Evolutionary conservation across 768 basidiomycete genomes (phyloP).

Genomic region (Kwoniella dejecticola): DNA sequence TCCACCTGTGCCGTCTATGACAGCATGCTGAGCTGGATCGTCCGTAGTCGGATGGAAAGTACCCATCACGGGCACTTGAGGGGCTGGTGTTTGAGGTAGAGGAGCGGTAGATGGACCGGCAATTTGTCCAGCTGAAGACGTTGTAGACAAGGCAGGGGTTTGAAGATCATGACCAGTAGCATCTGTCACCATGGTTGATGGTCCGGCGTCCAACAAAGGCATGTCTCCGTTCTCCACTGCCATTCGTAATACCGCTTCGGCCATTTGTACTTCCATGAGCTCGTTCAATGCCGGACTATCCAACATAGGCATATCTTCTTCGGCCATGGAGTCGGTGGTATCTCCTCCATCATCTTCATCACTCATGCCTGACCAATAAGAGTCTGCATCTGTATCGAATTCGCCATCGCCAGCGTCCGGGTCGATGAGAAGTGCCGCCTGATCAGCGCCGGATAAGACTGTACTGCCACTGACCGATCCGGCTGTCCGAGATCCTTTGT

Average conservation of each 20-base stretch:
- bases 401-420: constrained; percentile 40
- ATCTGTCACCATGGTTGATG: constrained; percentile 41
- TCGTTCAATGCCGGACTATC: constrained; percentile 43
- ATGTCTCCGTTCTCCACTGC: constrained; percentile 16
- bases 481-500: constrained; percentile 36
- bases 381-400: constrained; percentile 24
- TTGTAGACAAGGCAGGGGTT: constrained; percentile 27
- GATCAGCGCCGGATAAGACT: constrained; percentile 27
- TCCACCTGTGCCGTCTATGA: constrained; percentile 43
- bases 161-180: constrained; percentile 14
- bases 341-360: constrained; percentile 47
- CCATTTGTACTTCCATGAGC: constrained; percentile 37
- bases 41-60: constrained; percentile 45
- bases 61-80: constrained; percentile 43
- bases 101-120: constrained; percentile 13
- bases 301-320: constrained; percentile 52
- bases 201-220: constrained; percentile 17
- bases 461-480: constrained; percentile 42
- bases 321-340: constrained; percentile 52
- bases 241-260: constrained; percentile 22
- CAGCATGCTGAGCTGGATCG: constrained; percentile 46
- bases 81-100: constrained; percentile 11
- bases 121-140: constrained; percentile 16
- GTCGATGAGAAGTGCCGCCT: constrained; percentile 39
- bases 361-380: constrained; percentile 34